Evolutionary conservation across 1,284 basidiomycete genomes (phyloP), one percentile per base, ranked within the genome.

Genomic region (Fomitopsis pinicola): DNA sequence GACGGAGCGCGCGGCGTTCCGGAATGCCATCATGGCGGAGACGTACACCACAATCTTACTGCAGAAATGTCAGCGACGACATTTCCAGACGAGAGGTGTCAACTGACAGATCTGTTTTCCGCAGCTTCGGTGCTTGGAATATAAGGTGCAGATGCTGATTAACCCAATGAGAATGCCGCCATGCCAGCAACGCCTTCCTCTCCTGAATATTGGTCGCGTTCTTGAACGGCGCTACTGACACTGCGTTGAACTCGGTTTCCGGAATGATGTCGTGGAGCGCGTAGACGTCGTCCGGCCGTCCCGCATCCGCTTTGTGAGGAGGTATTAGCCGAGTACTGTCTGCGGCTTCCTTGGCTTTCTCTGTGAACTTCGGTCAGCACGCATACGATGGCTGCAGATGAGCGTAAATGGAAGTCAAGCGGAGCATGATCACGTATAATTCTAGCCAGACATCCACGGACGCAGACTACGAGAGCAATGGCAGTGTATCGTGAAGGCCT

Each of bases 41-140:
- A 95, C 86, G 74, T 95, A 95, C 62, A 89, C 77, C 19, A 95
- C 67, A 44, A 90, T 83, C 76, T 88, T 91, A 58, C 93, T 95
- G 66, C 17, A 45, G 9, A 17, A 30, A 10, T 45, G 42, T 26
- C 35, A 54, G 12, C 28, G 57, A 19, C n/a, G 59, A 17, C 28
- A 14, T 19, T 14, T 28, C 30, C 15, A 5, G n/a, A 15, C 10
- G n/a, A 35, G 17, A 26, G 15, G 6, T 40, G 12, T 15, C 38
- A 17, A 6, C 17, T 38, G 64, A 90, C 89, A 89, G 64, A 28
- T 78, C 80, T 55, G 71, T 81, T 72, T 84, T 88, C 60, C 81
- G 82, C n/a, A 83, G 80, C 22, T 78, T 78, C 7, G 77, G 73
- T 42, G 69, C 73, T n/a, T 73, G 68, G 68, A 76, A 81, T 15